Evolutionary conservation across 371 early-diverging fungal species (phyloP).

Genomic region (Rozella allomycis): DNA sequence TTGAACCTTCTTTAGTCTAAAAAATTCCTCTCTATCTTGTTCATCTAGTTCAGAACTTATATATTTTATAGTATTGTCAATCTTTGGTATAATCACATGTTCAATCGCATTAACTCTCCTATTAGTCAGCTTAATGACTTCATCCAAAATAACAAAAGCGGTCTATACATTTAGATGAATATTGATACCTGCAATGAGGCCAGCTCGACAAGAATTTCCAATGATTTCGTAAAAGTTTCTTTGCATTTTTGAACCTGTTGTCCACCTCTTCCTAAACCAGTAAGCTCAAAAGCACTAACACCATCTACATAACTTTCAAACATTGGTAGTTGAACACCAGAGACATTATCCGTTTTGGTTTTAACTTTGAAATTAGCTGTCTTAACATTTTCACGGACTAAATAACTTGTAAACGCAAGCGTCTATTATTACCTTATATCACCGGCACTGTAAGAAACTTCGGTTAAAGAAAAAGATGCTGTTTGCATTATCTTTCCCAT

Average conservation of each 20-base stretch:
- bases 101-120: conserved; percentile 99
- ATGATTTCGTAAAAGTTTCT: conserved; percentile 76
- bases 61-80: conserved; percentile 94
- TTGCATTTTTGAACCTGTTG: conserved; percentile 83
- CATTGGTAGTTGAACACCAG: conserved; percentile 82
- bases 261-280: conserved; percentile 95
- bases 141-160: conserved; percentile 89
- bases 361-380: conserved; percentile 70
- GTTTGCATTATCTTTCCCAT: conserved; percentile 94
- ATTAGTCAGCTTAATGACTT: conserved; percentile 96
- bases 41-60: conserved; percentile 97
- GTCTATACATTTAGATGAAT: conserved; percentile 24
- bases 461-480: conserved; percentile 91
- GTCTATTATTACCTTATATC: conserved; percentile 50
- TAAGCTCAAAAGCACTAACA: conserved; percentile 72
- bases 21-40: conserved; percentile 99
- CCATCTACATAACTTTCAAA: conserved; percentile 73
- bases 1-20: conserved; percentile 90
- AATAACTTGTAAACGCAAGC: conserved; percentile 35
- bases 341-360: conserved; percentile 86
- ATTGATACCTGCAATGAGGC: conserved; percentile 72
- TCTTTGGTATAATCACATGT: conserved; percentile 91
- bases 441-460: conserved; percentile 91
- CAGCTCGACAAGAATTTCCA: conserved; percentile 82
- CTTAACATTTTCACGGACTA: conserved; percentile 79